phyloP scores from a whole-genome alignment of 345 rosid species.

The Acer campestre region DNA sequence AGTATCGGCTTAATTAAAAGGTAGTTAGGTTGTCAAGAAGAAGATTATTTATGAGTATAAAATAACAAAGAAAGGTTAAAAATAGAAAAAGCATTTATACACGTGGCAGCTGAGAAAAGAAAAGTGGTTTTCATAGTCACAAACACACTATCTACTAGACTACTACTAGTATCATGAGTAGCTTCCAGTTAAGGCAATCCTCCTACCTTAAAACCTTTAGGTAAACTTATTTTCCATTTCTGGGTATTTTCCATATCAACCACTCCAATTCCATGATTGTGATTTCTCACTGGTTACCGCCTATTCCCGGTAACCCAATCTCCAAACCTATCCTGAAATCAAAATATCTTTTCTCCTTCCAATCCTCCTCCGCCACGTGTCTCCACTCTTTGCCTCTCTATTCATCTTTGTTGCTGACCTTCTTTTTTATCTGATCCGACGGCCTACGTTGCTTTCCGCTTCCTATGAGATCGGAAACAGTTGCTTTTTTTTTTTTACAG shows the following conservation, averaged over 20 bases:
- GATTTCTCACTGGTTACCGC: slow-evolving; percentile 13
- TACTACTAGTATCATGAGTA: slow-evolving; percentile 2
- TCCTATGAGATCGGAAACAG: not conserved
- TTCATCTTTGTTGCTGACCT: not conserved
- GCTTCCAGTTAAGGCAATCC: slow-evolving; percentile 35
- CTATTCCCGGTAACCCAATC: slow-evolving; percentile 27
- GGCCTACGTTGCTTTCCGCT: not conserved
- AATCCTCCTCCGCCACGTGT: slow-evolving; percentile 22
- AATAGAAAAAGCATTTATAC: not conserved
- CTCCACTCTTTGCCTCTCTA: not conserved
- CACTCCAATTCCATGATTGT: not conserved
- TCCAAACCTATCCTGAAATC: slow-evolving; percentile 9
- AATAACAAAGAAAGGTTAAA: no score
- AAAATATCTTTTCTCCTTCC: not conserved
- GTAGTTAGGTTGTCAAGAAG: no score
- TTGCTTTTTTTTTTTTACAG: no score
- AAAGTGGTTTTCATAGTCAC: not conserved
- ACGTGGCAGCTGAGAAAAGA: not conserved
- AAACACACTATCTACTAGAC: not conserved
- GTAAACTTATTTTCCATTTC: slow-evolving; percentile 25
- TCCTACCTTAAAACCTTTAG: slow-evolving; percentile 33
- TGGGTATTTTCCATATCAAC: slow-evolving; percentile 25
- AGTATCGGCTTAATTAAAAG: no score
- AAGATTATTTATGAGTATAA: no score
- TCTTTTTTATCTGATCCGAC: slow-evolving; percentile 13